A percentile compares a stretch with the other conserved stretches of the same genome.
phyloP scores from a whole-genome alignment of 306 rosid species.

The Lupinus albus region DNA sequence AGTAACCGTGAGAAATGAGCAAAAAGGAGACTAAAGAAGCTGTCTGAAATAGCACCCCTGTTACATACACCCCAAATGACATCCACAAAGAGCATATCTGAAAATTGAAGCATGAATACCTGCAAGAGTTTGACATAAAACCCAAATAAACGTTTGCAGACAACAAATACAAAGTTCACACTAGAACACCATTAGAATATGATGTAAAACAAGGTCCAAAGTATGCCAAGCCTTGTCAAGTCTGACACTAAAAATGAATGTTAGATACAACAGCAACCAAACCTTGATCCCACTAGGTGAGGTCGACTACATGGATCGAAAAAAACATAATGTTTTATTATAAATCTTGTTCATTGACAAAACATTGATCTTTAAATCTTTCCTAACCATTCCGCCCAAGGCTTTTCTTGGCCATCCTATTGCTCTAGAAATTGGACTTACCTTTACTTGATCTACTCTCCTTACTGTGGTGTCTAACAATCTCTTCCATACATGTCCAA shows the following conservation, averaged over 20 bases:
- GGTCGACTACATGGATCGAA: too few species aligned
- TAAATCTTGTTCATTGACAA: too few species aligned
- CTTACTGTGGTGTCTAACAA: too few species aligned
- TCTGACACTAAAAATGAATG: conserved; percentile 19
- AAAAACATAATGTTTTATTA: too few species aligned
- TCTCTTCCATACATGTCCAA: too few species aligned
- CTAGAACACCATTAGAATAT: conserved; percentile 24
- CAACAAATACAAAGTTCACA: conserved; percentile 21
- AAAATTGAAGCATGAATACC: conserved; percentile 90
- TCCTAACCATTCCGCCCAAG: too few species aligned
- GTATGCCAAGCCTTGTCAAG: conserved; percentile 21
- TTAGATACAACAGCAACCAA: too few species aligned
- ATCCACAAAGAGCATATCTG: conserved; percentile 94
- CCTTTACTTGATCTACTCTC: too few species aligned
- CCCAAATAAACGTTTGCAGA: conserved; percentile 5
- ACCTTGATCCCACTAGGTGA: too few species aligned
- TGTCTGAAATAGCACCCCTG: conserved; percentile 95
- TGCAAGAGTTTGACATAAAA: conserved; percentile 49
- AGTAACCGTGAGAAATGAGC: conserved; percentile 95
- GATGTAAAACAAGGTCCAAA: conserved; percentile 29
- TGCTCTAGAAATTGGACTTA: too few species aligned
- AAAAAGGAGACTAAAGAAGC: conserved; percentile 84
- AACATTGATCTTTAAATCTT: too few species aligned
- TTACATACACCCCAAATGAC: conserved; percentile 94
- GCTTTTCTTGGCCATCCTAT: too few species aligned